A percentile compares a stretch with the other conserved stretches of the same genome.
Conservation (phyloP, 768 basidiomycete species). For the Exidia glandulosa region DNA sequence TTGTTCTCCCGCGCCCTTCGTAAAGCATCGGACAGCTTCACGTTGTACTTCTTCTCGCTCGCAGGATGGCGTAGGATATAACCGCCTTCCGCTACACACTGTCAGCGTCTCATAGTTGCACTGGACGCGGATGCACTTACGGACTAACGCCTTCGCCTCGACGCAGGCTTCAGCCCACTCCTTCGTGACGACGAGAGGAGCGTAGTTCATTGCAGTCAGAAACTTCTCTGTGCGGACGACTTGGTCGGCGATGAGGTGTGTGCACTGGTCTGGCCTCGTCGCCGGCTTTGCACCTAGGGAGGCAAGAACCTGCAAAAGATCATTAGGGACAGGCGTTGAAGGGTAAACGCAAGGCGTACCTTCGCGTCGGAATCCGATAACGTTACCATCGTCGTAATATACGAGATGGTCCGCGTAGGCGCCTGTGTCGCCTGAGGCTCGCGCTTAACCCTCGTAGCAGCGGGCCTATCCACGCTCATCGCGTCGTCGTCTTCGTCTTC, state of each 20-base stretch:
- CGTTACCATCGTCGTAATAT: conserved; percentile 60
- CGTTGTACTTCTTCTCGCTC: conserved; percentile 55
- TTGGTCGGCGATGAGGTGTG: conserved; percentile 60
- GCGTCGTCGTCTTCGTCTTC: conserved; percentile 2
- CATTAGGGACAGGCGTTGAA: not conserved
- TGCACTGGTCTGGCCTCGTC: conserved; percentile 54
- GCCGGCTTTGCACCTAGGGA: conserved; percentile 60
- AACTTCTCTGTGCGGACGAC: conserved; percentile 84
- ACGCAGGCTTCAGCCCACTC: conserved; percentile 60
- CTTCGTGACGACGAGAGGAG: conserved; percentile 50
- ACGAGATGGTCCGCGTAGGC: conserved; percentile 26
- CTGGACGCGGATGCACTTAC: conserved; percentile 31
- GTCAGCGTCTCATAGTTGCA: not conserved
- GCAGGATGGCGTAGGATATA: conserved; percentile 49
- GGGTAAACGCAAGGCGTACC: conserved; percentile 26
- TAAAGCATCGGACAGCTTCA: conserved; percentile 53
- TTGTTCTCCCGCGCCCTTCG: conserved; percentile 39
- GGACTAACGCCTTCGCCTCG: conserved; percentile 43
- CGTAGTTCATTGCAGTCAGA: conserved; percentile 57
- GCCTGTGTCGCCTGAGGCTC: not conserved
- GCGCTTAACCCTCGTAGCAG: not conserved
- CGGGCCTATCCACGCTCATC: not conserved
- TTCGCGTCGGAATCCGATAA: conserved; percentile 48
- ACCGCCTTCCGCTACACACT: conserved; percentile 43
- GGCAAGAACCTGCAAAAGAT: conserved; percentile 35